These are phyloP conservation scores for Choanephora cucurbitarum DNA, from an alignment of 371 early-diverging fungal species.

Conservation along the genomic window DNA sequence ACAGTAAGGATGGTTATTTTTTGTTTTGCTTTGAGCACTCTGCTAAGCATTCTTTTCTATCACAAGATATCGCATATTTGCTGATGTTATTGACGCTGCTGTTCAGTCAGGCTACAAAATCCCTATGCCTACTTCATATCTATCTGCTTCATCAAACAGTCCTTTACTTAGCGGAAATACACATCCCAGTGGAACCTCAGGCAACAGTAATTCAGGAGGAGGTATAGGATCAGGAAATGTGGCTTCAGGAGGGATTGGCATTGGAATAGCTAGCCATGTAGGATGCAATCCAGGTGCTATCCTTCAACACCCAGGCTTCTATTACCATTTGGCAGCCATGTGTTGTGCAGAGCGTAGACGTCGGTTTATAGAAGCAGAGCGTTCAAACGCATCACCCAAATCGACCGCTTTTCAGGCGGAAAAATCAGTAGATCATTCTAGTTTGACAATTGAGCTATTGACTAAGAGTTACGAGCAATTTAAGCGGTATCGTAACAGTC, in stretches of 20 bases:
- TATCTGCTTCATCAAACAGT: slow-evolving; percentile 24
- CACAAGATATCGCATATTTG: slow-evolving; percentile 68
- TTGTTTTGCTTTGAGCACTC: not conserved
- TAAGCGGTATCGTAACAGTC: slow-evolving; percentile 68
- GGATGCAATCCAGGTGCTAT: slow-evolving; percentile 63
- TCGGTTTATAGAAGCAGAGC: slow-evolving; percentile 53
- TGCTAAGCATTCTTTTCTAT: not conserved
- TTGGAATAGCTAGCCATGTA: not conserved
- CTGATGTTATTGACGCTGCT: slow-evolving; percentile 74
- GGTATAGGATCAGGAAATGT: no score
- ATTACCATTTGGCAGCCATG: slow-evolving; percentile 80
- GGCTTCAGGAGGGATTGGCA: no score
- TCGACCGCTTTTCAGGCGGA: slow-evolving; percentile 32
- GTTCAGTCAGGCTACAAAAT: slow-evolving; percentile 68
- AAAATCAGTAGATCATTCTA: slow-evolving; percentile 65
- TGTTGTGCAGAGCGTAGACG: slow-evolving; percentile 74
- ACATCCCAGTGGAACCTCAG: no score
- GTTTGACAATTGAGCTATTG: slow-evolving; percentile 73
- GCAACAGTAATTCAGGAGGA: no score
- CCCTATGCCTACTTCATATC: slow-evolving; percentile 57
- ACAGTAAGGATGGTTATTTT: slow-evolving; percentile 51
- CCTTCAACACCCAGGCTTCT: slow-evolving; percentile 86
- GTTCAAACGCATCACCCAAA: slow-evolving; percentile 14
- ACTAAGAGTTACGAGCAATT: slow-evolving; percentile 91
- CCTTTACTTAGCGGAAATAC: slow-evolving; percentile 19